Evolutionary conservation across 1,284 basidiomycete species (phyloP).

Genomic region (Lignosus rhinocerotis): DNA sequence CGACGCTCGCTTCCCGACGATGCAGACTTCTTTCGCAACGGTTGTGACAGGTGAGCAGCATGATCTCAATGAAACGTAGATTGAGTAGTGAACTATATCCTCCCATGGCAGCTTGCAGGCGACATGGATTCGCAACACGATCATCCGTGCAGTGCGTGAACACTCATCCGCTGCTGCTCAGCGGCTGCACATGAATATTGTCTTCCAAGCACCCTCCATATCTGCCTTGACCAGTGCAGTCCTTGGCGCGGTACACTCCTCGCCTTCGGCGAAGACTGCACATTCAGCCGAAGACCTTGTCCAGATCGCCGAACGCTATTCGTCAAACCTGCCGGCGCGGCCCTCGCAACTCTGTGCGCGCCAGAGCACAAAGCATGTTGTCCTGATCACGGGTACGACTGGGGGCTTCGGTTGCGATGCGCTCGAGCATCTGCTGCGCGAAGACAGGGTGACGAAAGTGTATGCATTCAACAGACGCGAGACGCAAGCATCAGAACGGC

Average conservation of each 20-base stretch:
- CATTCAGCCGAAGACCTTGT: conserved; percentile 17
- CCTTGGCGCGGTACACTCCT: conserved; percentile 6
- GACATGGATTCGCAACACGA: conserved; percentile 37
- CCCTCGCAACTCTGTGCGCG: neutral
- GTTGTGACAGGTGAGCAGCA: conserved; percentile 43
- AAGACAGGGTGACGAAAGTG: conserved; percentile 17
- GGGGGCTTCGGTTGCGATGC: conserved; percentile 26
- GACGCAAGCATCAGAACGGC: conserved; percentile 5
- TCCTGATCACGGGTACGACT: conserved; percentile 31
- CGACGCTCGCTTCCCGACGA: conserved; percentile 30
- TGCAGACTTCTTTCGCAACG: conserved; percentile 44
- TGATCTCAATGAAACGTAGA: neutral
- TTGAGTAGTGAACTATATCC: too few relatives aligned
- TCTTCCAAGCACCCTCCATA: conserved; percentile 40
- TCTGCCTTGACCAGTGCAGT: conserved; percentile 30
- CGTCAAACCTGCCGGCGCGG: conserved; percentile 4
- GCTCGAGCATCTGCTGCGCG: conserved; percentile 20
- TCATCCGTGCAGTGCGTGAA: conserved; percentile 30
- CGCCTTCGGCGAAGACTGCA: conserved; percentile 17
- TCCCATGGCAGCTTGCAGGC: conserved; percentile 32
- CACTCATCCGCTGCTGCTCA: conserved; percentile 12
- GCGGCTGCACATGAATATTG: conserved; percentile 32
- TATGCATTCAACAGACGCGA: conserved; percentile 24
- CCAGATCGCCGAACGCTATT: conserved; percentile 14
- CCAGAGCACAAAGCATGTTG: conserved; percentile 11